phyloP scores from a whole-genome alignment of 805 yeast genomes.

The Saturnispora saitoi region DNA sequence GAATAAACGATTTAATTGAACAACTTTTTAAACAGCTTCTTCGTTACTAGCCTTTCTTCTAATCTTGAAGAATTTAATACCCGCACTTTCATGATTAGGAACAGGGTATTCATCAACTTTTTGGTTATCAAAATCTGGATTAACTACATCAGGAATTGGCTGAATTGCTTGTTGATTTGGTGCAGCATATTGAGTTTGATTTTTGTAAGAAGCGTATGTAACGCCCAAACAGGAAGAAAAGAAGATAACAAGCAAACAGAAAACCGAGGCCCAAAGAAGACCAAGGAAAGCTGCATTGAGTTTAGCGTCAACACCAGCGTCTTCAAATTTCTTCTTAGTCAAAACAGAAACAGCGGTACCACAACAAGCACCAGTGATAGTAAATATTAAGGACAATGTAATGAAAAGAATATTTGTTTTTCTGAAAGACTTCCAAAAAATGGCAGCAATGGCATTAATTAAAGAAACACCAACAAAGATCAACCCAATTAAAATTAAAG shows the following conservation, averaged over 20 bases:
- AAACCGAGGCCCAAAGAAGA: constrained; percentile 64
- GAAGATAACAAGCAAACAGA: constrained; percentile 40
- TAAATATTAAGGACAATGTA: constrained; percentile 43
- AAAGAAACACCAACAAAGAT: constrained; percentile 57
- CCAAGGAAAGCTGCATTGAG: constrained; percentile 55
- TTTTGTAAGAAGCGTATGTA: constrained; percentile 40
- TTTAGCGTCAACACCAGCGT: constrained; percentile 35
- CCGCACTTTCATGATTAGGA: constrained; percentile 36
- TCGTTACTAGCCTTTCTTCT: constrained; percentile 44
- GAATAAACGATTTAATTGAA: too few species aligned
- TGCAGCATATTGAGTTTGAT: constrained; percentile 31
- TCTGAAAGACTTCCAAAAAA: constrained; percentile 48
- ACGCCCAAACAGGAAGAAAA: constrained; percentile 44
- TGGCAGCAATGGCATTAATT: constrained; percentile 44
- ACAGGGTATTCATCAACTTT: constrained; percentile 4
- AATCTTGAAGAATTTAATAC: constrained; percentile 71
- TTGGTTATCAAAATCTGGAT: constrained; percentile 17
- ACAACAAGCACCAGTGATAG: constrained; percentile 55
- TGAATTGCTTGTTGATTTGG: background rate
- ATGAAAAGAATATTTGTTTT: constrained; percentile 46
- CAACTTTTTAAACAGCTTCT: constrained; percentile 19
- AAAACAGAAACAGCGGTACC: constrained; percentile 73
- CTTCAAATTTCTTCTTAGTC: constrained; percentile 60
- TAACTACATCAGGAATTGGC: constrained; percentile 1
- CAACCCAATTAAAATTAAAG: constrained; percentile 50